Base-by-base conservation (phyloP, 306 rosid genomes). In the Rosa persica region DNA sequence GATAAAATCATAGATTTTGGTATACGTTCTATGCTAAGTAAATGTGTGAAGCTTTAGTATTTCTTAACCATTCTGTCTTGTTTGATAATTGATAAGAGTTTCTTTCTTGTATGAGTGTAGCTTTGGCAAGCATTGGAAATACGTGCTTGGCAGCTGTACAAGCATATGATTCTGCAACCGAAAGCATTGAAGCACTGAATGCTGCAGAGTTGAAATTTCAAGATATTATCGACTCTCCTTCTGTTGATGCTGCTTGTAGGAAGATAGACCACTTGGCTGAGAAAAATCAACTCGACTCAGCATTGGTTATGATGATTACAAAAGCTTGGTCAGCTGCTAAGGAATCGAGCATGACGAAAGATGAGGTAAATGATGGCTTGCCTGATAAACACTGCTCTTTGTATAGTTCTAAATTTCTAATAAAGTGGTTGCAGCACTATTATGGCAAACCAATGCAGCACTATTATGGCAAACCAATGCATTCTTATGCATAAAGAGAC, bases 251-350 rank as follows among this genome's bases (percentile, higher is more conserved):
- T 73, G 98, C 98, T 79, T 95, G 98, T 85, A 87, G 86, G 87
- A 95, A 95, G 93, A 92, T 95, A 86, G 98, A 95, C 87, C 80
- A 72, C 79, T 87, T 95, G 87, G 99, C 98, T 43, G 93, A 83
- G 85, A 95, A 89, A 84, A 91, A 86, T 66, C 89, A 95, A 78
- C 97, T 95, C 5, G 98, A 95, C 80, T 89, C 98, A 4, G 80
- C 99, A 27, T 83, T 93, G 85, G 99, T 87, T 67, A 85, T 95
- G 90, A 95, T 93, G 99, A 91, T 95, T 81, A 86, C 97, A 76
- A 95, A 95, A 87, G 98, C 99, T 76, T 95, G 97, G 97, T 91
- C 98, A 42, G 97, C 92, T 58, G 96, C 99, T 36, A 95, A 95
- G 83, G 98, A 95, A 82, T 78, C 96, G 6, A 89, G 82, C 87